A percentile compares a stretch with the other conserved stretches of the same genome.
These are phyloP conservation scores for Puccinia hordei DNA, from an alignment of 1,284 basidiomycete genomes.

Conservation along the genomic window DNA sequence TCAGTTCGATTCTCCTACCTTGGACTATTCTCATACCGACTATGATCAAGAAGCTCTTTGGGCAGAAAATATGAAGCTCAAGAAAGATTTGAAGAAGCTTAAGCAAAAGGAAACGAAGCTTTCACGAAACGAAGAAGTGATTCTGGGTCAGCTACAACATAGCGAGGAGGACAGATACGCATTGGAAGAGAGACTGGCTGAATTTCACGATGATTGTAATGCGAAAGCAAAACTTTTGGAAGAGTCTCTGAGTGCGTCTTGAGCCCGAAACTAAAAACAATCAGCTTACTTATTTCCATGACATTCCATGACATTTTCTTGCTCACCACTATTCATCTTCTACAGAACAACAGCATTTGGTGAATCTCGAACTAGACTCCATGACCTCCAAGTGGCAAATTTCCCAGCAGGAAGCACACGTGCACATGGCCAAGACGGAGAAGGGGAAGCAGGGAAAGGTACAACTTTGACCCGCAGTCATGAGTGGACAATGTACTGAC, in stretches of 20 bases:
- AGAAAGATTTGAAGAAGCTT: conserved; percentile 1
- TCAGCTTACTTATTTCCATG: background rate
- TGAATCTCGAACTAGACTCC: background rate
- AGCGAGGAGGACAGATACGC: background rate
- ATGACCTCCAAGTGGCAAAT: background rate
- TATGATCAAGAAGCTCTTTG: no score
- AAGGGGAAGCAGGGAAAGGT: background rate
- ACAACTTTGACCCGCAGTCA: background rate
- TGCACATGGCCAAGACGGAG: background rate
- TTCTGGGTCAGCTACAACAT: background rate
- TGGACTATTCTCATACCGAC: no score
- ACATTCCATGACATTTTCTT: background rate
- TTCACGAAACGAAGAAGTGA: background rate
- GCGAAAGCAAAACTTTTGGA: background rate
- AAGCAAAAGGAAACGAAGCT: background rate
- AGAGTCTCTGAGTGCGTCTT: background rate
- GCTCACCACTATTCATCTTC: background rate
- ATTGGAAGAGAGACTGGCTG: background rate
- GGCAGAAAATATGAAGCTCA: background rate
- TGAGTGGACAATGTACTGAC: background rate
- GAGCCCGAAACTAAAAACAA: background rate
- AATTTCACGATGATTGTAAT: background rate
- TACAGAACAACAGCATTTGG: background rate
- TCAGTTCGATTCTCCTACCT: no score
- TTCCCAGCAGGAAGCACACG: background rate